These are phyloP conservation scores for Daldinia decipiens DNA, from an alignment of 495 filamentous ascomycete genomes.

Conservation along the genomic window DNA sequence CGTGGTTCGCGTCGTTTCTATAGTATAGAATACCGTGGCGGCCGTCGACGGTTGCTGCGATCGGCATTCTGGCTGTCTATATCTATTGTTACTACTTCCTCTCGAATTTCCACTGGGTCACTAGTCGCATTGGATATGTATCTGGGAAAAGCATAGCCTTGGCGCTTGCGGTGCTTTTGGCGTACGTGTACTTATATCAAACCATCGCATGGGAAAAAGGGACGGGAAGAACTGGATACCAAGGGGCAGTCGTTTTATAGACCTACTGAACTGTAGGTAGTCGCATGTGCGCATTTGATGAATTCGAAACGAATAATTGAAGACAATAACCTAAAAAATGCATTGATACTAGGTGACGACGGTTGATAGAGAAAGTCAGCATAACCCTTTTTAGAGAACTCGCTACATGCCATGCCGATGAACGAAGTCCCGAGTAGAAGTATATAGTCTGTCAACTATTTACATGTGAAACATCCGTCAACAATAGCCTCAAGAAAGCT, in stretches of 20 bases:
- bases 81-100: constrained; percentile 30
- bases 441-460: not conserved
- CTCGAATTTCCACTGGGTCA: constrained; percentile 12
- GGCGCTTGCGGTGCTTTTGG: constrained; percentile 41
- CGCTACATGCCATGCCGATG: too few species aligned
- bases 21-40: constrained; percentile 20
- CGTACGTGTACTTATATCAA: constrained; percentile 41
- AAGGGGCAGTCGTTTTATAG: constrained; percentile 28
- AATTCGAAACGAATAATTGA: constrained; percentile 11
- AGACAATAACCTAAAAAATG: not conserved
- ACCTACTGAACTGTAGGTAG: constrained; percentile 16
- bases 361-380: not conserved
- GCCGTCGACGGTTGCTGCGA: not conserved
- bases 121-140: constrained; percentile 25
- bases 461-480: not conserved
- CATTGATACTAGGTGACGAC: not conserved
- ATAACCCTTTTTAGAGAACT: not conserved
- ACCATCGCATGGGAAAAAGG: constrained; percentile 33
- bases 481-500: too few species aligned
- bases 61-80: constrained; percentile 26
- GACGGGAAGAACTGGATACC: constrained; percentile 39
- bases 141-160: constrained; percentile 38
- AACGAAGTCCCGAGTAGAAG: not conserved
- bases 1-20: constrained; percentile 43
- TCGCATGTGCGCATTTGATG: constrained; percentile 11